Evolutionary conservation across 805 yeast species (phyloP), one percentile per base, ranked within the genome.

Genomic region (Saccharomycopsis fermentans): DNA sequence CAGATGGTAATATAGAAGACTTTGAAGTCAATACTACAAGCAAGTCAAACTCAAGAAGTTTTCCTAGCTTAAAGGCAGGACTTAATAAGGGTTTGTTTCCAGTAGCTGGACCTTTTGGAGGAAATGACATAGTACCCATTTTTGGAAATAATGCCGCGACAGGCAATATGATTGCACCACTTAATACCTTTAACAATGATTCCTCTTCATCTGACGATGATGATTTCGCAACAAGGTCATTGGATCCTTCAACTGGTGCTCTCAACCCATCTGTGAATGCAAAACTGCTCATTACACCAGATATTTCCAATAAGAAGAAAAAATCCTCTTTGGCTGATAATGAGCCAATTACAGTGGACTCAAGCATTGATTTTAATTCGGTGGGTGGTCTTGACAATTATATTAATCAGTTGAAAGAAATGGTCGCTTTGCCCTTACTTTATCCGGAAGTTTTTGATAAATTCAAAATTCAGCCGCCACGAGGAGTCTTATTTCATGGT

Each of bases 61-160:
- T 77, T 47, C 70, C 73, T n/a, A 71, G 76, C 19, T 67, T 72
- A 6, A 68, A 74, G 17, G 67, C 67, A 56, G 81, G 80, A 51
- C 80, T 78, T 29, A 69, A 86, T 47, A 79, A 90, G 66, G 79
- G 96, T 47, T 73, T 94, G 40, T 91, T 87, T 67, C 96, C 97
- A 6, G 92, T 97, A 0, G 90, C 90, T 16, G 99, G 99, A 0
- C 99, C 99, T 1, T 92, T 92, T 75, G 99, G 99, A 32, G 99
- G 99, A 24, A 85, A 92, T 61, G 97, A 92, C 68, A 96, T 90
- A 0, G 79, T 84, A 6, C 86, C 97, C 0, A 73, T 92, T 34
- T 90, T 90, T 70, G 91, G 94, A 5, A 66, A 65, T 26, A 68
- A 66, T 17, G 70, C 68, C 3, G 67, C 55, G 3, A 64, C 63